phyloP scores from a whole-genome alignment of 768 basidiomycete genomes.

The Agaricus blazei region DNA sequence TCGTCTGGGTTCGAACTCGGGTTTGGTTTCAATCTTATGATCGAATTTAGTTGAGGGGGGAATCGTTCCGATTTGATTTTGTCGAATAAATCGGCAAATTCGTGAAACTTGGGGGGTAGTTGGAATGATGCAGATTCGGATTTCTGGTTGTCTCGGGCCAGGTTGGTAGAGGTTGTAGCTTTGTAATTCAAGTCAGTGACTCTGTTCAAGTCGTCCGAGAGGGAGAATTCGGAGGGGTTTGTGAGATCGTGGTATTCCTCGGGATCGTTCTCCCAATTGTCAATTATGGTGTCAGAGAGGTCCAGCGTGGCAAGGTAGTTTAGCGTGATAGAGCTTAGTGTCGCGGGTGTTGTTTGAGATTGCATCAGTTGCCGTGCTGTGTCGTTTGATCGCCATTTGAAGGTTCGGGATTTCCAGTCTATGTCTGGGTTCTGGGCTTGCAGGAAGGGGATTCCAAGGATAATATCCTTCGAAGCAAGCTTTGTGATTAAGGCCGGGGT shows the following conservation, averaged over 20 bases:
- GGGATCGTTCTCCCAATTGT: neutral
- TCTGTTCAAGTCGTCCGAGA: no score
- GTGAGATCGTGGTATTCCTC: neutral
- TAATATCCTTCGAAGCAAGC: slow-evolving; percentile 10
- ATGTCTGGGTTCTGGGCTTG: slow-evolving; percentile 7
- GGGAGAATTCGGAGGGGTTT: neutral
- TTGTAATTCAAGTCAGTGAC: no score
- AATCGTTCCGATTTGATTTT: neutral
- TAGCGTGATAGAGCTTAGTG: neutral
- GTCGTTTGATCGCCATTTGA: neutral
- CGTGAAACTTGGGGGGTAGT: neutral
- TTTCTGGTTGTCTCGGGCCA: neutral
- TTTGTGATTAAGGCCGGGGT: neutral
- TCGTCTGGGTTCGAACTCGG: slow-evolving; percentile 20
- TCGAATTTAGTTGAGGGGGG: neutral
- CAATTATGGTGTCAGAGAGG: neutral
- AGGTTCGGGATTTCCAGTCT: slow-evolving; percentile 1
- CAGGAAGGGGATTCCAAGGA: slow-evolving; percentile 9
- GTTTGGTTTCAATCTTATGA: slow-evolving; percentile 10
- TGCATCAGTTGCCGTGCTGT: neutral
- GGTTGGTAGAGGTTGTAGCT: no score
- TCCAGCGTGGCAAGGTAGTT: neutral
- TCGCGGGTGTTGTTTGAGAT: neutral
- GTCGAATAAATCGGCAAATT: neutral
- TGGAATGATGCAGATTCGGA: neutral